Evolutionary conservation across 2,329 filamentous ascomycete species (phyloP), one percentile per base, ranked within the genome.

Genomic region (Exophiala bonariae): DNA sequence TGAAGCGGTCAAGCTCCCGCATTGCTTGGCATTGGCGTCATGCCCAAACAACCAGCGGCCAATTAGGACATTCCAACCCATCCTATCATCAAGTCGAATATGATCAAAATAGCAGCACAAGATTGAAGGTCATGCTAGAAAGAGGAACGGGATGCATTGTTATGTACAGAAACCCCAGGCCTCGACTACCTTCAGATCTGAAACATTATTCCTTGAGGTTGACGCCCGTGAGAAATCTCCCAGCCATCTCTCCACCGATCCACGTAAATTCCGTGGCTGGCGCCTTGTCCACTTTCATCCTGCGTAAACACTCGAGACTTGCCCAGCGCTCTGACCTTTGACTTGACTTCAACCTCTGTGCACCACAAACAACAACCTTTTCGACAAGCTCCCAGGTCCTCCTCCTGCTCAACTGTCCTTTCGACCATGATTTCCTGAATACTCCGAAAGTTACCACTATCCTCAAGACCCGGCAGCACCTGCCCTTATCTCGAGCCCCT

Each of bases 201-300:
- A 18, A 34, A 14, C 32, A 34, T 7, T 14, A 18, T 14, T 34
- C n/a, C 17, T 31, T 34, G 32, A 14, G 13, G 8, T 33, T 31
- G 34, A 23, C 34, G 23, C 42, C 23, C 34, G 11, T 11, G 3
- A 13, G 10, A 34, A n/a, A n/a, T 17, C 34, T 40, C 38, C 52
- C 48, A 52, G 52, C 52, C 52, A 44, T 52, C 43, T 34, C 35
- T 14, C 37, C 33, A 42, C 32, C 35, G 30, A 36, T 26, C 18
- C 42, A 43, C 45, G 39, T 49, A 52, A 55, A 55, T 55, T 47
- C 49, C 22, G 52, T 52, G 52, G 52, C 52, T 55, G 52, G 52
- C 49, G 52, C 52, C 49, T 47, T 34, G 50, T 44, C 46, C 41
- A 49, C 50, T 37, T 45, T 47, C 37, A 23, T 51, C 17, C 36